phyloP scores from a whole-genome alignment of 495 filamentous ascomycete species.

The Glonium stellatum region DNA sequence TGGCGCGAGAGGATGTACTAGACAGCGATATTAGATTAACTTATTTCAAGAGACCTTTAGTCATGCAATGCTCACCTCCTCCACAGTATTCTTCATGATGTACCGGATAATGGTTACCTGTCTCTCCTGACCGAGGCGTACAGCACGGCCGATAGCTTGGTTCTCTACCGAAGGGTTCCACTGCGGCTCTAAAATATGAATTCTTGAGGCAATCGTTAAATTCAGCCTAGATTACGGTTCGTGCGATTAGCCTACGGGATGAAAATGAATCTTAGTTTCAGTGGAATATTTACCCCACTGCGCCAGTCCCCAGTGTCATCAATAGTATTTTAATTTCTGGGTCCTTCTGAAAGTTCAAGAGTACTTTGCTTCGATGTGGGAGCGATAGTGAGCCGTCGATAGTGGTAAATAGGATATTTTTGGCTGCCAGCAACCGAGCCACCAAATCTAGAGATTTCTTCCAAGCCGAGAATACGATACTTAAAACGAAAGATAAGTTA shows the following conservation, averaged over 20 bases:
- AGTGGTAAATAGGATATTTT: not conserved
- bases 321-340: conserved; percentile 18
- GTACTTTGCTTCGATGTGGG: conserved; percentile 8
- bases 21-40: not conserved
- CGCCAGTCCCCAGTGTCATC: conserved; percentile 27
- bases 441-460: conserved; percentile 3
- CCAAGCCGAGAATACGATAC: conserved; percentile 12
- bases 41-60: not conserved
- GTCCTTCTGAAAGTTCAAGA: conserved; percentile 21
- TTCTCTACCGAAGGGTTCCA: conserved; percentile 35
- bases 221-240: conserved; percentile 21
- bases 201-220: conserved; percentile 26
- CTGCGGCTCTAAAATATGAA: conserved; percentile 34
- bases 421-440: not conserved
- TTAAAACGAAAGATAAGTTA: not conserved
- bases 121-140: conserved; percentile 23
- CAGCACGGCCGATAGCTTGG: conserved; percentile 29
- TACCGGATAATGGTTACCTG: conserved; percentile 13
- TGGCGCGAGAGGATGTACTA: not conserved
- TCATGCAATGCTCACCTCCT: conserved; percentile 5
- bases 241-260: conserved; percentile 1
- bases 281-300: conserved; percentile 16
- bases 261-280: no score
- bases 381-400: conserved; percentile 13
- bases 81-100: conserved; percentile 9